Conservation (phyloP, 495 filamentous ascomycete genomes). For the Choiromyces venosus region DNA sequence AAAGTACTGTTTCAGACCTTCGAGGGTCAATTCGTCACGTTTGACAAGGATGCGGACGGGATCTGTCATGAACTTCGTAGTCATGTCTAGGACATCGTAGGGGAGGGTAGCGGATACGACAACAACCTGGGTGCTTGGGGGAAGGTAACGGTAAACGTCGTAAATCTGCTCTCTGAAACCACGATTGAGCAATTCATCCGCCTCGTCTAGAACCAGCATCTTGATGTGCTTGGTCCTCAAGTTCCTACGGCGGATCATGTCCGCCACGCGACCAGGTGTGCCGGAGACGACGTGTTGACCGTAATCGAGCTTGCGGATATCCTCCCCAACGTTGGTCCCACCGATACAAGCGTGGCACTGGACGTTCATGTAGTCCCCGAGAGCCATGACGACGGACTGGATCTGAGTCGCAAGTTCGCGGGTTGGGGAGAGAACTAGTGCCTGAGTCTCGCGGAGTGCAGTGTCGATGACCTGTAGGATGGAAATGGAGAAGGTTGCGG, state of each 20-base stretch:
- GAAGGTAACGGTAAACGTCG: constrained; percentile 95
- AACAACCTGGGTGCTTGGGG: constrained; percentile 93
- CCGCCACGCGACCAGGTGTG: constrained; percentile 89
- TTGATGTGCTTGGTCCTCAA: constrained; percentile 93
- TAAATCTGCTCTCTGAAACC: constrained; percentile 99
- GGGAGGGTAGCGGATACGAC: constrained; percentile 95
- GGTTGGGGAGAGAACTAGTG: constrained; percentile 93
- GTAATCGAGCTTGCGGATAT: constrained; percentile 94
- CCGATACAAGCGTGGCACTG: constrained; percentile 99
- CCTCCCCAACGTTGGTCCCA: constrained; percentile 93
- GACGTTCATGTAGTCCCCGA: constrained; percentile 99
- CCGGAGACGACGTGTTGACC: constrained; percentile 96
- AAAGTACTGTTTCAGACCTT: constrained; percentile 98
- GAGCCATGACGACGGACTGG: constrained; percentile 92
- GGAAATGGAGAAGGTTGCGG: constrained; percentile 96
- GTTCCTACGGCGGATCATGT: constrained; percentile 97
- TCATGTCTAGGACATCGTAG: constrained; percentile 98
- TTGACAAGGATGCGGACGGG: constrained; percentile 98
- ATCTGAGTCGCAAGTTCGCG: constrained; percentile 98
- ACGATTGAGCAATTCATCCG: constrained; percentile 82
- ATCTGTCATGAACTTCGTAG: constrained; percentile 99
- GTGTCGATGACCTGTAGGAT: constrained; percentile 92
- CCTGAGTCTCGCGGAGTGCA: constrained; percentile 78
- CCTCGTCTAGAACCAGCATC: constrained; percentile 98
- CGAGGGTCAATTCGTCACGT: constrained; percentile 96